phyloP scores from a whole-genome alignment of 1,139 yeast genomes.

The Arxiozyma slooffiae region DNA sequence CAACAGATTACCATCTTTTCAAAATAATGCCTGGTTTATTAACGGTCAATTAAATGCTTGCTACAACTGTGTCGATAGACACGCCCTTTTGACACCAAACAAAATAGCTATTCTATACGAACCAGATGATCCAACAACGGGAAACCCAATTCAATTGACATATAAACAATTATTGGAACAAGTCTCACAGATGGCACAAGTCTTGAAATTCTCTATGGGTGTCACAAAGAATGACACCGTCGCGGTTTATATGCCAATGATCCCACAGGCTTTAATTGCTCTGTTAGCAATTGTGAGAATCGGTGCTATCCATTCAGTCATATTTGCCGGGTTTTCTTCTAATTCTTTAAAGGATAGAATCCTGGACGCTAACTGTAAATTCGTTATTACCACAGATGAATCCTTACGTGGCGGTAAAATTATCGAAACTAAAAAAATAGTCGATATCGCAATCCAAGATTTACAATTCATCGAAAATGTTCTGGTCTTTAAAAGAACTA shows the following conservation, averaged over 20 bases:
- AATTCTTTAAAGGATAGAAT: constrained; percentile 70
- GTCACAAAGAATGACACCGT: constrained; percentile 77
- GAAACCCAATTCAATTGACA: constrained; percentile 45
- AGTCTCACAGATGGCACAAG: constrained; percentile 62
- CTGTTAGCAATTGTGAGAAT: constrained; percentile 65
- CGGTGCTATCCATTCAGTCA: constrained; percentile 77
- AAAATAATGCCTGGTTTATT: constrained; percentile 66
- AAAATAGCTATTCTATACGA: constrained; percentile 73
- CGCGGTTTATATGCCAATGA: constrained; percentile 81
- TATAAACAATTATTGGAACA: constrained; percentile 64
- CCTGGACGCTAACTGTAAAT: constrained; percentile 61
- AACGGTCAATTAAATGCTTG: constrained; percentile 71
- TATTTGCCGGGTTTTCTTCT: constrained; percentile 75
- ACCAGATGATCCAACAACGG: constrained; percentile 67
- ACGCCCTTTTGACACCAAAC: constrained; percentile 61
- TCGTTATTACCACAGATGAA: constrained; percentile 74
- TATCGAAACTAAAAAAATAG: constrained; percentile 72
- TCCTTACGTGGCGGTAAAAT: constrained; percentile 76
- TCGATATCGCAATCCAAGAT: constrained; percentile 65
- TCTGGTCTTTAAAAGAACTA: constrained; percentile 65
- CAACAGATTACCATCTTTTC: constrained; percentile 42
- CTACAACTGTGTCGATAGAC: constrained; percentile 71
- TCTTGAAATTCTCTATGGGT: constrained; percentile 49
- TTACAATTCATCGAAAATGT: constrained; percentile 56
- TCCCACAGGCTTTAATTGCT: constrained; percentile 69